Percentiles rank a stretch among this genome's conserved stretches.
These are phyloP conservation scores for Mortierella alpina DNA, from an alignment of 192 early-diverging fungal genomes.

Conservation along the genomic window DNA sequence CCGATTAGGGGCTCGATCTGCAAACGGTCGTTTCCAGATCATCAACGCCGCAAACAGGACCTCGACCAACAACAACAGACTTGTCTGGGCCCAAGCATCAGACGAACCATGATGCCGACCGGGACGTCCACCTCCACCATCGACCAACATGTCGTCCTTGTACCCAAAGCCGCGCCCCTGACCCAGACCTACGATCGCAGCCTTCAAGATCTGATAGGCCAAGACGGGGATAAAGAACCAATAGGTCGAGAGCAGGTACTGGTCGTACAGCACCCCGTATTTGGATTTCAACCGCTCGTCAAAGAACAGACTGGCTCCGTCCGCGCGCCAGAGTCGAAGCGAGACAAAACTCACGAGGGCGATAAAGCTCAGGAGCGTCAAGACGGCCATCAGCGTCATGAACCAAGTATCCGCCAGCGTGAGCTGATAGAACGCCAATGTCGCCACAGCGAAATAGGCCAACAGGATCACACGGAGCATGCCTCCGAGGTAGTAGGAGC, in stretches of 20 bases:
- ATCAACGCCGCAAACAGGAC: conserved; percentile 18
- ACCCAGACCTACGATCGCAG: conserved; percentile 37
- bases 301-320: conserved; percentile 37
- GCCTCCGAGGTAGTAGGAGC: conserved; percentile 30
- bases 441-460: conserved; percentile 48
- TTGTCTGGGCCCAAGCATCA: conserved; percentile 23
- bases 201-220: conserved; percentile 32
- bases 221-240: conserved; percentile 50
- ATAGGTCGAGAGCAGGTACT: conserved; percentile 39
- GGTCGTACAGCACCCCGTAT: conserved; percentile 46
- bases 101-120: not conserved
- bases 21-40: conserved; percentile 44
- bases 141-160: not conserved
- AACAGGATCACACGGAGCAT: conserved; percentile 43
- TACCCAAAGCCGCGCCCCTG: not conserved
- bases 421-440: conserved; percentile 50
- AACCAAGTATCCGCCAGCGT: conserved; percentile 41
- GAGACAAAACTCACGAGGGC: conserved; percentile 21
- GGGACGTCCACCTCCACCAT: too few relatives aligned
- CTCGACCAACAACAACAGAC: conserved; percentile 30
- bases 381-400: conserved; percentile 27
- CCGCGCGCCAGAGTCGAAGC: conserved; percentile 30
- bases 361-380: conserved; percentile 33
- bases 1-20: conserved; percentile 19
- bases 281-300: conserved; percentile 38